Base-by-base conservation (phyloP, 805 yeast species). In the Spathaspora hagerdaliae region DNA sequence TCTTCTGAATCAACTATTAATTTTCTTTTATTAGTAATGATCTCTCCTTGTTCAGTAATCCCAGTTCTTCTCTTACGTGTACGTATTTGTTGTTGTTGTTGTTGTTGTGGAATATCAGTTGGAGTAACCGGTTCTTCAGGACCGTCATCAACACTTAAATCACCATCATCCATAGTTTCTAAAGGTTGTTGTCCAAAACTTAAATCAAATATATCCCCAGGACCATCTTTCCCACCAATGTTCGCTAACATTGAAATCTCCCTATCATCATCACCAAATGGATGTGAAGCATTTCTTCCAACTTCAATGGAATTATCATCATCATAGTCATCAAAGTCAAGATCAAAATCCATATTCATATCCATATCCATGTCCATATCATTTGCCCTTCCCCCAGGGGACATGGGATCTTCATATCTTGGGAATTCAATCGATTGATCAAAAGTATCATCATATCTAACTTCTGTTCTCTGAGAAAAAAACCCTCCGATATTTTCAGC, bases 391-490 rank as follows among this genome's bases (percentile, higher is more conserved):
- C 27, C 29, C 8, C 39, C 47, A 9, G 39, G 39, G 7, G 43
- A 33, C 9, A 29, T 36, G 29, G 34, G 27, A 24, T 48, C 51
- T 31, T 41, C 71, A 14, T 51, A 42, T 61, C 94, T 77, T 8
- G 85, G 87, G 38, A 81, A 54, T 59, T 87, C 96, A 37, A 87
- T 73, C 0, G 91, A 83, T 31, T 69, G 73, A 54, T 83, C 85
- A 38, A 72, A 67, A 2, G 62, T 31, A 61, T 58, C 46, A 51
- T 67, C 51, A 9, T 29, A 2, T 11, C 32, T 29, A 10, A 62
- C 67, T 14, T 27, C 13, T 4, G 19, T 15, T 10, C 26, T 31
- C 31, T 54, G 79, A 63, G 51, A 45, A 42, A 57, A 50, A n/a
- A 52, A 38, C 31, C 53, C 54, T 7, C 48, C 48, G 3, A 43